Evolutionary conservation across 2,329 filamentous ascomycete genomes (phyloP).

Genomic region (Nemania abortiva): DNA sequence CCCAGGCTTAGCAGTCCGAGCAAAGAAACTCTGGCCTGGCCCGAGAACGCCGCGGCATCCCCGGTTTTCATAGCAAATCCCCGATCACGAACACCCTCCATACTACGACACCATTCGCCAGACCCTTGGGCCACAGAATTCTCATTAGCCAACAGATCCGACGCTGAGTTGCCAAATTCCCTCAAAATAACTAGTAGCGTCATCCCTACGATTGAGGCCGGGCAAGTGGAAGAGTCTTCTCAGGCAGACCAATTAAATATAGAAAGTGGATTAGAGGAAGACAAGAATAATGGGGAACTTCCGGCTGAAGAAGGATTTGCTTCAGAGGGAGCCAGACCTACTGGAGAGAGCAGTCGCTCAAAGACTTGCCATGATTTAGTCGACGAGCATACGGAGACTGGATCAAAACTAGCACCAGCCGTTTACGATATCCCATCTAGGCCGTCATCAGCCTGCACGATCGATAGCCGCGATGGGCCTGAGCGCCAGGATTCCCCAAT

Average conservation of each 20-base stretch:
- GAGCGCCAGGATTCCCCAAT: slow-evolving; percentile 58
- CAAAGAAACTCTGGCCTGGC: slow-evolving; percentile 57
- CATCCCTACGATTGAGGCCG: slow-evolving; percentile 14
- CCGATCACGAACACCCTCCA: slow-evolving; percentile 51
- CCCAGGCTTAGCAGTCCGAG: slow-evolving; percentile 51
- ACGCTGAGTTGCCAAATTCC: slow-evolving; percentile 26
- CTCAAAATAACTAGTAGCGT: slow-evolving; percentile 23
- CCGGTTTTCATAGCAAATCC: slow-evolving; percentile 50
- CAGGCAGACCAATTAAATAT: not conserved
- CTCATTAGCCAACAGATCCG: slow-evolving; percentile 44
- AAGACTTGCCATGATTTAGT: not conserved
- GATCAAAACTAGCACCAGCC: slow-evolving; percentile 33
- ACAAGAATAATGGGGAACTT: not conserved
- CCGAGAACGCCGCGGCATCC: slow-evolving; percentile 54
- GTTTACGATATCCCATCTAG: slow-evolving; percentile 44
- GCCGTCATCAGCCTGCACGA: slow-evolving; percentile 47
- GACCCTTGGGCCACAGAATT: slow-evolving; percentile 58
- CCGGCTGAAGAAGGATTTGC: not conserved
- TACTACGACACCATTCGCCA: slow-evolving; percentile 54
- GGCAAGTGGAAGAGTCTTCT: slow-evolving; percentile 13
- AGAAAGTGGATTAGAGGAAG: not conserved
- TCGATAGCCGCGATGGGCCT: slow-evolving; percentile 48
- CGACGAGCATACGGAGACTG: slow-evolving; percentile 13
- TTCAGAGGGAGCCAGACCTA: not conserved
- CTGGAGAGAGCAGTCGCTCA: not conserved